Base-by-base conservation (phyloP, 495 filamentous ascomycete species). In the Annulohypoxylon nitens region DNA sequence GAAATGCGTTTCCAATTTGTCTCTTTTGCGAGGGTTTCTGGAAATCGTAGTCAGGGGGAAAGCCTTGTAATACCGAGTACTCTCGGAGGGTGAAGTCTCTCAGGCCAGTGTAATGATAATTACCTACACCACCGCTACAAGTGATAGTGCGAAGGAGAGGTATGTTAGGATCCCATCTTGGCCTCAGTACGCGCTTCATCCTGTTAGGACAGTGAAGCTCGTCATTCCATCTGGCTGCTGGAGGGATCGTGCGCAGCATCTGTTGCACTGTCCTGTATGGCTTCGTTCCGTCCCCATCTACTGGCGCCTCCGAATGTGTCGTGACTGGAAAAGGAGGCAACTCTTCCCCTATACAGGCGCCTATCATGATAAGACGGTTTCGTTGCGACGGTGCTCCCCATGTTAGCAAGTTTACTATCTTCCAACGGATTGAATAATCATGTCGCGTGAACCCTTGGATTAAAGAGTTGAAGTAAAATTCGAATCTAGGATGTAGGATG, bases 1-100 rank as follows among this genome's bases (percentile, higher is more conserved):
- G 93, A 6, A 97, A 93, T 0, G 94, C 93, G 77, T 98, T 98
- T 0, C 95, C 95, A 69, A 97, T 93, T 76, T 96, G 93, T 71
- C 85, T 90, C 64, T 87, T 88, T 2, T 89, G 81, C 5, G 78
- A 68, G 0, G 73, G 79, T 0, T 79, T 80, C 0, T 79, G 73
- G 69, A 97, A 97, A 2, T 81, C 76, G 79, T 93, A 91, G 2
- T 82, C 79, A 0, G 82, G 11, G 0, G 94, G 93, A 58, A 97
- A 98, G 0, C 89, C 89, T 66, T 96, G 92, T 2, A 98, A 75
- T 10, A 87, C 84, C 0, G 95, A 93, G 37, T 92, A 87, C 70
- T 99, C 96, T 0, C 91, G 87, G 0, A 87, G 70, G 0, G 92
- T 97, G 64, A 92, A 93, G 0, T 83, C 78, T 0, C 95, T 80